phyloP scores from a whole-genome alignment of 75 land plant species.

The Isoetes taiwanensis region DNA sequence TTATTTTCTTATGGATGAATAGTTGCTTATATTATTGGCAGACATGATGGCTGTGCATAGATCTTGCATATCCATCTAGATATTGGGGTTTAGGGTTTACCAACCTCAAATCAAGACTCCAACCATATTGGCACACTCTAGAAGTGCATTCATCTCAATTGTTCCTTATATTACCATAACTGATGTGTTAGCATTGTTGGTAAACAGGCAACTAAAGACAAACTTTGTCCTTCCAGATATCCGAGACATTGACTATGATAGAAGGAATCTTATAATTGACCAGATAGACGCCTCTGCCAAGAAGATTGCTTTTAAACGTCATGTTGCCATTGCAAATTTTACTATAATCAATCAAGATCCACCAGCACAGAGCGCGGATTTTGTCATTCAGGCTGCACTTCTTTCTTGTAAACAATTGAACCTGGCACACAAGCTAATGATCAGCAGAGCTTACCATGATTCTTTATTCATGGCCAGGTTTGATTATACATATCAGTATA shows the following conservation, averaged over 20 bases:
- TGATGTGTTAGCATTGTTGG: no score
- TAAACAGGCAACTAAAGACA: no score
- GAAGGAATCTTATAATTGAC: slow-evolving; percentile 58
- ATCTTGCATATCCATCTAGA: no score
- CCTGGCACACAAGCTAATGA: slow-evolving; percentile 56
- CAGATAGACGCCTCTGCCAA: slow-evolving; percentile 57
- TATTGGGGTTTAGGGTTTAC: no score
- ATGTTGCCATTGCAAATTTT: slow-evolving; percentile 48
- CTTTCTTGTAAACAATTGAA: slow-evolving; percentile 51
- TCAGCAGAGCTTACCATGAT: slow-evolving; percentile 96
- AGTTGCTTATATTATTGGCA: no score
- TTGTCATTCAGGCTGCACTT: slow-evolving; percentile 42
- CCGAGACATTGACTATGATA: slow-evolving; percentile 73
- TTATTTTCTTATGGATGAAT: no score
- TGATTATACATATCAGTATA: no score
- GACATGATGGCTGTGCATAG: no score
- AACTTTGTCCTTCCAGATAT: slow-evolving; percentile 35
- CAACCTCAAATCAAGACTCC: no score
- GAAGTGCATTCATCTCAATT: no score
- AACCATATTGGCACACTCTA: no score
- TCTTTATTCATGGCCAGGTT: slow-evolving; percentile 97
- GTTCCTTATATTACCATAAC: no score
- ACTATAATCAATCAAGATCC: slow-evolving; percentile 83
- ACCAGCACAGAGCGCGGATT: slow-evolving; percentile 54
- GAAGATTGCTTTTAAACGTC: slow-evolving; percentile 49